Conservation (phyloP, 768 basidiomycete species). For the Mycena vulgaris region DNA sequence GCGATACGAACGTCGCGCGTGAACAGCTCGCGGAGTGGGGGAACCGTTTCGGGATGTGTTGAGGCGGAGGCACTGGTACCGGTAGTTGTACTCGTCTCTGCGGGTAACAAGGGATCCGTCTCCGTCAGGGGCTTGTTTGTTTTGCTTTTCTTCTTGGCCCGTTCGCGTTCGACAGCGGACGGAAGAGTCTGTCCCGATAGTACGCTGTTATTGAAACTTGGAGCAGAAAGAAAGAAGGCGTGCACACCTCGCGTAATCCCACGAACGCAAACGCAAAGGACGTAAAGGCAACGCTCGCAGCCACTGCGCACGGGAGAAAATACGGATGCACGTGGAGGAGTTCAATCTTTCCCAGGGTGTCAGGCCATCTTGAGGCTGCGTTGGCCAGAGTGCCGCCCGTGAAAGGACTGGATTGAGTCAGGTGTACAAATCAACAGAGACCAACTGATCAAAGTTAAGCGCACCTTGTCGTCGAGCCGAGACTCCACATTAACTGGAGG, state of each 20-base stretch:
- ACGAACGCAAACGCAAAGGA: conserved; percentile 29
- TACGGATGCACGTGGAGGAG: conserved; percentile 37
- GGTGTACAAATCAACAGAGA: no score
- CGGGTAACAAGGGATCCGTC: background rate
- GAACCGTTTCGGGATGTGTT: background rate
- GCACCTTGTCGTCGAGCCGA: conserved; percentile 22
- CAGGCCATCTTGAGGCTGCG: conserved; percentile 23
- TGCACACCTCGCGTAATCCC: conserved; percentile 39
- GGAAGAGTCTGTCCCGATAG: background rate
- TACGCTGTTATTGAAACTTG: no score
- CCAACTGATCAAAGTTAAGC: background rate
- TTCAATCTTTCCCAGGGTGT: conserved; percentile 22
- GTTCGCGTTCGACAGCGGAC: background rate
- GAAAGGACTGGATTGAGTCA: conserved; percentile 12
- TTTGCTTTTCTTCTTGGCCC: background rate
- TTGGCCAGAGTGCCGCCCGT: conserved; percentile 23
- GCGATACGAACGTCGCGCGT: conserved; percentile 1
- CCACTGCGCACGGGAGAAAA: conserved; percentile 37
- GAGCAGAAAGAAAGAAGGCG: background rate
- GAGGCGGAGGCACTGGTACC: no score
- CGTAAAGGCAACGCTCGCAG: conserved; percentile 25
- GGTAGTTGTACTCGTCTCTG: no score
- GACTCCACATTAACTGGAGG: conserved; percentile 9
- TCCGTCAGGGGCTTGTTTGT: background rate
- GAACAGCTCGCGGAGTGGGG: background rate